Evolutionary conservation across 176 grass and related monocot species (phyloP).

Genomic region (Phragmites australis): DNA sequence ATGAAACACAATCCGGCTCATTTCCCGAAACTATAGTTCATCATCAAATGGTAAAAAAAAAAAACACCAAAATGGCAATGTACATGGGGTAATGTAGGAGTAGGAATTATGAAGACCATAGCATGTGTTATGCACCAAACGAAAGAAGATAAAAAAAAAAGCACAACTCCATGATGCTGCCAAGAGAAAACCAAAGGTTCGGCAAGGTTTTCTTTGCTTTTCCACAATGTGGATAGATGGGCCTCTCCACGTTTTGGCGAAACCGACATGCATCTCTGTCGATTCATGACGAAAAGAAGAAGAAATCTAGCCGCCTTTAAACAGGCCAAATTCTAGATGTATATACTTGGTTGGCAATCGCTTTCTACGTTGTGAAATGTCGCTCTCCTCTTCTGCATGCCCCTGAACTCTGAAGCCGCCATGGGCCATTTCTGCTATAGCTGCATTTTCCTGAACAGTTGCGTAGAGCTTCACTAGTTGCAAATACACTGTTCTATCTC

Average conservation of each 20-base stretch:
- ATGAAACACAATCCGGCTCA: neutral
- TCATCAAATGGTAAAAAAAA: neutral
- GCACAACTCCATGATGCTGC: neutral
- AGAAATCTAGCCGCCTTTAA: neutral
- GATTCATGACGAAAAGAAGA: neutral
- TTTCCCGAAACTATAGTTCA: neutral
- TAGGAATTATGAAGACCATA: neutral
- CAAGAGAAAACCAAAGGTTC: neutral
- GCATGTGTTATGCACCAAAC: neutral
- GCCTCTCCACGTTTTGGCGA: neutral
- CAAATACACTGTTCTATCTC: neutral
- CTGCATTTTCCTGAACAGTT: neutral
- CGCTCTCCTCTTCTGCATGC: neutral
- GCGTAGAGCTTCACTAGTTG: neutral
- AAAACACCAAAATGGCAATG: neutral
- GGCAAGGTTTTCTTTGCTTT: neutral
- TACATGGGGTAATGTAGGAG: neutral
- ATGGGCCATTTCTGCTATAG: neutral
- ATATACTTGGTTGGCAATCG: neutral
- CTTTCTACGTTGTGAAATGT: neutral
- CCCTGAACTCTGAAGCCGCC: neutral
- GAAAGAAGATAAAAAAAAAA: neutral
- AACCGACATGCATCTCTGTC: slow-evolving; percentile 2
- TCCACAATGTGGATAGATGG: neutral
- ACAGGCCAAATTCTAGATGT: neutral